Evolutionary conservation across 352 stramenopile genomes (phyloP).

Genomic region (Thalassiosira exigua): DNA sequence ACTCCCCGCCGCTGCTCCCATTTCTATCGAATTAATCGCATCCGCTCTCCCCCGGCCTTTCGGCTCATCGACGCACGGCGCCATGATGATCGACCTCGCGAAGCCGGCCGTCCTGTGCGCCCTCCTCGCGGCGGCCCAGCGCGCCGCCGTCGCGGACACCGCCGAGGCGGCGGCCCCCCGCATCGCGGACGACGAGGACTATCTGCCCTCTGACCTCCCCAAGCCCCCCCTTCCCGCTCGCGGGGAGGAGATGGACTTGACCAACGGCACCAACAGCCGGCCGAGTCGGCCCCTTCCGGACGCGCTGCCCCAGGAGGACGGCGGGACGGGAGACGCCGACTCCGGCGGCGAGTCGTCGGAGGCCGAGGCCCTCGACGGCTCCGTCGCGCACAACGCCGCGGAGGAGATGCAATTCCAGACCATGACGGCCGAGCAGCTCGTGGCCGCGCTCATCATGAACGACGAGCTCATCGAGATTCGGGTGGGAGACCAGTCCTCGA

Average conservation of each 20-base stretch:
- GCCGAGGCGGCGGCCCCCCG: no score
- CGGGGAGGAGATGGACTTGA: no score
- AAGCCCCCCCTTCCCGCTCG: neutral
- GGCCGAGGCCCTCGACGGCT: neutral
- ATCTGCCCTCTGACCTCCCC: no score
- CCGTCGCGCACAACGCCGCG: neutral
- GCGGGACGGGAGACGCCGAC: neutral
- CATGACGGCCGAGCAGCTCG: constrained; percentile 5
- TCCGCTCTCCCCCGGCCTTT: neutral
- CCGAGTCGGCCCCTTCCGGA: neutral
- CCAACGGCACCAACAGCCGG: neutral
- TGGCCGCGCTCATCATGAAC: constrained; percentile 19
- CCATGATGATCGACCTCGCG: neutral
- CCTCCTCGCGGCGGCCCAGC: neutral
- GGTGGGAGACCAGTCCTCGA: neutral
- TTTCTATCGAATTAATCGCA: no score
- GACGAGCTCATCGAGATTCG: constrained; percentile 31
- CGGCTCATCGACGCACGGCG: neutral
- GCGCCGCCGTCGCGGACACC: no score
- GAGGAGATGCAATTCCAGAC: neutral
- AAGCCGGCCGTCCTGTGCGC: neutral
- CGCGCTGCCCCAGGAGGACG: neutral
- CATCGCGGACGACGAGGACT: no score
- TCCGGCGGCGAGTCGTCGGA: neutral
- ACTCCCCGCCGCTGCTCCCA: no score